phyloP scores from a whole-genome alignment of 1,284 basidiomycete genomes.

The Leccinum subrobustum region DNA sequence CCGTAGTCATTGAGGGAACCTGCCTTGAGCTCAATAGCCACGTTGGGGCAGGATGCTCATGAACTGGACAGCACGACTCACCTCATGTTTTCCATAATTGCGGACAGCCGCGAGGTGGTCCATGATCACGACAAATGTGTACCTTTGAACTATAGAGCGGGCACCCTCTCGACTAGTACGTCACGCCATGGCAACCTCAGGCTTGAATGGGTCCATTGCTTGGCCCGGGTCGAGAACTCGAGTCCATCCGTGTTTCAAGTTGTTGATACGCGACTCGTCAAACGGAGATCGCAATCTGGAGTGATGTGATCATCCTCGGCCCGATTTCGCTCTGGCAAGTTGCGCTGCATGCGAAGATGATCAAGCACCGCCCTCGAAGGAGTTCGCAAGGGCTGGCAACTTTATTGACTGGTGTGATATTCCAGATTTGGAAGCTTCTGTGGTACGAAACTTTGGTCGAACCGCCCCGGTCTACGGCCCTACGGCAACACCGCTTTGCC shows the following conservation, averaged over 20 bases:
- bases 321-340: conserved; percentile 3
- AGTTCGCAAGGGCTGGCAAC: neutral
- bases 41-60: conserved; percentile 36
- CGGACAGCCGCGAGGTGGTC: conserved; percentile 36
- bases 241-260: conserved; percentile 4
- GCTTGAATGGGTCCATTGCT: conserved; percentile 5
- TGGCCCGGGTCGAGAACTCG: conserved; percentile 6
- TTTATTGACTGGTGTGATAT: neutral
- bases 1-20: conserved; percentile 34
- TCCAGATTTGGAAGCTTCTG: conserved; percentile 34
- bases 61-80: conserved; percentile 35
- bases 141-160: conserved; percentile 25
- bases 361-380: conserved; percentile 22
- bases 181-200: conserved; percentile 26
- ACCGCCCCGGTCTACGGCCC: conserved; percentile 1
- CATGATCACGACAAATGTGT: conserved; percentile 36
- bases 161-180: conserved; percentile 19
- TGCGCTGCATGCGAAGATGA: conserved; percentile 9
- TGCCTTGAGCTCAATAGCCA: conserved; percentile 38
- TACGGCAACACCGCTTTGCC: conserved; percentile 11
- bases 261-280: conserved; percentile 17
- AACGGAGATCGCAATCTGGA: conserved; percentile 8
- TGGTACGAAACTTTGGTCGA: conserved; percentile 19
- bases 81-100: conserved; percentile 40
- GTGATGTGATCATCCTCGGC: conserved; percentile 12